Evolutionary conservation across 2,329 filamentous ascomycete genomes (phyloP).

Genomic region (Hymenoscyphus repandus): DNA sequence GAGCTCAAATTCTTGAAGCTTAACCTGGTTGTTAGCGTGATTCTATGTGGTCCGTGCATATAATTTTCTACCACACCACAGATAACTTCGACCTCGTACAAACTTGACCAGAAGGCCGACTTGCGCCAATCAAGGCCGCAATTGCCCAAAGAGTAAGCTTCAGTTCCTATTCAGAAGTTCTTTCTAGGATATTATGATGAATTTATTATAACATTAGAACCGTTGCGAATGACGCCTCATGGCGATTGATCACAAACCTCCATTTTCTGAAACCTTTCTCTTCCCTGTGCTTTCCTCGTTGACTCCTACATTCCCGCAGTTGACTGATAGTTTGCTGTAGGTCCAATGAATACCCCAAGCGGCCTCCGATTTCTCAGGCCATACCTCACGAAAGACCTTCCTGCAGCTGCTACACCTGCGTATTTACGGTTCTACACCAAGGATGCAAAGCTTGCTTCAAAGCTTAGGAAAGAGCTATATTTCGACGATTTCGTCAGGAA

Average conservation of each 20-base stretch:
- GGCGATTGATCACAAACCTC: slow-evolving; percentile 49
- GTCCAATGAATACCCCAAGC: slow-evolving; percentile 40
- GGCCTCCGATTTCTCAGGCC: slow-evolving; percentile 51
- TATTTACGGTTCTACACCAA: slow-evolving; percentile 44
- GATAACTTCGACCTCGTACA: not conserved
- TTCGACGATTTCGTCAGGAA: too few relatives aligned
- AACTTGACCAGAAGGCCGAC: not conserved
- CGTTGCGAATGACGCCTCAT: slow-evolving; percentile 52
- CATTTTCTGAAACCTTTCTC: slow-evolving; percentile 39
- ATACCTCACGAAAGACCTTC: slow-evolving; percentile 41
- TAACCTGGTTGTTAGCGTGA: slow-evolving; percentile 16
- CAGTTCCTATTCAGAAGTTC: not conserved
- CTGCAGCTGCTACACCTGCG: slow-evolving; percentile 33
- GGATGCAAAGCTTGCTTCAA: too few relatives aligned
- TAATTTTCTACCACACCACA: not conserved
- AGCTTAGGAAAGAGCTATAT: too few relatives aligned
- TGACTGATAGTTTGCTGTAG: slow-evolving; percentile 1
- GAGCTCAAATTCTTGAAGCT: slow-evolving; percentile 20
- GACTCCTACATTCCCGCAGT: not conserved
- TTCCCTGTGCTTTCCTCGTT: not conserved
- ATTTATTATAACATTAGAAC: slow-evolving; percentile 47
- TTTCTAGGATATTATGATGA: slow-evolving; percentile 41
- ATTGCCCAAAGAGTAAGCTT: slow-evolving; percentile 14
- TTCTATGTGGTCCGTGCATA: too few relatives aligned
- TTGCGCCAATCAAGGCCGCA: not conserved